A percentile compares a stretch with the other conserved stretches of the same genome.
Conservation (phyloP, 768 basidiomycete species). For the Trametes cubensis region DNA sequence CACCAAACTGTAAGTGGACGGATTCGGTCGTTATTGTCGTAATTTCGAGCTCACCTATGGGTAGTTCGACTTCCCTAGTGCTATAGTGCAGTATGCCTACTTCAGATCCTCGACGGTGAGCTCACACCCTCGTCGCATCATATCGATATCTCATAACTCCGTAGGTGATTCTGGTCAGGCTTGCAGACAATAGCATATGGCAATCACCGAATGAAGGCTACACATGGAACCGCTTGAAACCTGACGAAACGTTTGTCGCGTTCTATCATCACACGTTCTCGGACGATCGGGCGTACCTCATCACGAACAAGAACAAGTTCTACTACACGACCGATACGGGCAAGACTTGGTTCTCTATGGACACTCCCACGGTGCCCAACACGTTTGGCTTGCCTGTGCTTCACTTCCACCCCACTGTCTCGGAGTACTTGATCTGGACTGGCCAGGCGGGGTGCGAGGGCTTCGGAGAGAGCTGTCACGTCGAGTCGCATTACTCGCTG, state of each 20-base stretch:
- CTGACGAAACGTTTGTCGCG: slow-evolving; percentile 68
- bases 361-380: slow-evolving; percentile 76
- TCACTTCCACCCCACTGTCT: slow-evolving; percentile 79
- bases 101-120: slow-evolving; percentile 78
- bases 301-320: slow-evolving; percentile 65
- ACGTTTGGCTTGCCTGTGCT: slow-evolving; percentile 73
- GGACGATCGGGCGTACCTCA: slow-evolving; percentile 84
- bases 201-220: slow-evolving; percentile 96
- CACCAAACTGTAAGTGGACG: slow-evolving; percentile 61
- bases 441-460: slow-evolving; percentile 71
- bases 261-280: slow-evolving; percentile 87
- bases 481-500: slow-evolving; percentile 71
- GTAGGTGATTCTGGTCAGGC: slow-evolving; percentile 81
- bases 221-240: slow-evolving; percentile 74
- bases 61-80: slow-evolving; percentile 66
- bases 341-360: slow-evolving; percentile 59
- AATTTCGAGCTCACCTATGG: slow-evolving; percentile 10
- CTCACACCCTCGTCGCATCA: neutral
- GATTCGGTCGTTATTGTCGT: neutral
- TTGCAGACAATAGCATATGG: slow-evolving; percentile 80
- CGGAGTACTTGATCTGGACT: slow-evolving; percentile 89
- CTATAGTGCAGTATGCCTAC: slow-evolving; percentile 78
- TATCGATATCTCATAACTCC: too few relatives aligned
- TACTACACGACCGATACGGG: slow-evolving; percentile 88
- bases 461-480: slow-evolving; percentile 59